phyloP scores from a whole-genome alignment of 768 basidiomycete species.

The Strobilomyces confusus region DNA sequence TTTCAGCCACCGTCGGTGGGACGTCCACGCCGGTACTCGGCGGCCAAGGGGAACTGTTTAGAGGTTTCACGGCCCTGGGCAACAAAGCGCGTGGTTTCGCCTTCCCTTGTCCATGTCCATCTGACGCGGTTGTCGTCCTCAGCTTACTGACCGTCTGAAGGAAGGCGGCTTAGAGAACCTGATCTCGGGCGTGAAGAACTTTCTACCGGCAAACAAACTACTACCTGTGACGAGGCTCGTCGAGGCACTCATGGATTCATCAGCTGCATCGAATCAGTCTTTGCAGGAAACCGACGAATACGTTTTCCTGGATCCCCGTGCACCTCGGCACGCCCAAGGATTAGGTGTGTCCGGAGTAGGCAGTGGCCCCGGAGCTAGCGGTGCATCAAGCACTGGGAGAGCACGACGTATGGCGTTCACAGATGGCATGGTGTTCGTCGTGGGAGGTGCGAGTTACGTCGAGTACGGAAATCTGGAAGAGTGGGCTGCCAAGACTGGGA shows the following conservation, averaged over 20 bases:
- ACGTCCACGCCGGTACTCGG: constrained; percentile 66
- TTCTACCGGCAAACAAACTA: constrained; percentile 92
- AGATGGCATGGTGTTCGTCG: constrained; percentile 89
- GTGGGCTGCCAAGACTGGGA: constrained; percentile 81
- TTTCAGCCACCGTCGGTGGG: constrained; percentile 56
- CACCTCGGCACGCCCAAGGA: constrained; percentile 54
- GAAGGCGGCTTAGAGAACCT: constrained; percentile 97
- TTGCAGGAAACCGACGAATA: constrained; percentile 96
- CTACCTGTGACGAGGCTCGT: constrained; percentile 88
- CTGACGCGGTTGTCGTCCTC: constrained; percentile 1
- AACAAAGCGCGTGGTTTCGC: constrained; percentile 59
- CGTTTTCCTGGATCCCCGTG: constrained; percentile 88
- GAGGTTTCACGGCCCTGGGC: constrained; percentile 89
- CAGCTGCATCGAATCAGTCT: constrained; percentile 89
- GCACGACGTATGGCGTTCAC: constrained; percentile 69
- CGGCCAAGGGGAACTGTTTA: constrained; percentile 82
- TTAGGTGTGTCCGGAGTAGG: constrained; percentile 44
- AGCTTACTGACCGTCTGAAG: constrained; percentile 91
- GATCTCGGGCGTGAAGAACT: constrained; percentile 96
- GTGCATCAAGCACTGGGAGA: constrained; percentile 34
- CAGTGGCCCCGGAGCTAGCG: constrained; percentile 40
- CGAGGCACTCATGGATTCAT: constrained; percentile 97
- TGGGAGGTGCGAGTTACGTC: constrained; percentile 95
- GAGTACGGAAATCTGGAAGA: constrained; percentile 97
- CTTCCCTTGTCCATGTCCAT: no score